Base-by-base conservation (phyloP, 805 yeast genomes). In the Kuraishia floccosa region DNA sequence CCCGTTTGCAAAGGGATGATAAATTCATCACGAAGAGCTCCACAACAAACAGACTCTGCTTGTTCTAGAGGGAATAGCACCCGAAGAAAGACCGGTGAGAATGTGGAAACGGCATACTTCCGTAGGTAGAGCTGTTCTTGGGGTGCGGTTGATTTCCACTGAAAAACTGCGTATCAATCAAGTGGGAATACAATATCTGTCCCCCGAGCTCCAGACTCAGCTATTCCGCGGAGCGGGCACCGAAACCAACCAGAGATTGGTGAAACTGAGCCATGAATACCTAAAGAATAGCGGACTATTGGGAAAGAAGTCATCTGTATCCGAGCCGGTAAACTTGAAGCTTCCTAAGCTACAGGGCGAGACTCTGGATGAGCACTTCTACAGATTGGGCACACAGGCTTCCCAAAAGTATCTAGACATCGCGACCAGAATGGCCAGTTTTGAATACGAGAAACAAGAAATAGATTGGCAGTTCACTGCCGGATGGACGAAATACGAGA, bases 401-500 rank as follows among this genome's bases (percentile, higher is more conserved):
- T 54, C 77, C 1, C 67, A 71, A 27, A 80, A 84, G 0, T 87
- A 81, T 50, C 47, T 68, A 25, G 41, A 64, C 1, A 57, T 72
- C 43, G 68, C 76, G 2, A 47, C 64, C 13, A 41, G 56, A 4
- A 65, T 83, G 29, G n/a, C n/a, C n/a, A n/a, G n/a, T n/a, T n/a
- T n/a, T n/a, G n/a, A n/a, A n/a, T n/a, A n/a, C n/a, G n/a, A n/a
- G n/a, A n/a, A n/a, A n/a, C n/a, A n/a, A n/a, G n/a, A n/a, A n/a
- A 49, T 59, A 1, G 39, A 36, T 1, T 84, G 94, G 86, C 33
- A 52, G 2, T 49, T 69, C 30, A 47, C 59, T 40, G 52, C 83
- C 3, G 97, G 98, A 6, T 91, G 97, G 97, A 63, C 72, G 12
- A 62, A 79, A 42, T 89, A 91, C 50, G 69, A 56, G 3, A 56